A percentile compares a stretch with the other conserved stretches of the same genome.
These are phyloP conservation scores for Leccinum fallax DNA, from an alignment of 1,284 basidiomycete species.

Conservation along the genomic window DNA sequence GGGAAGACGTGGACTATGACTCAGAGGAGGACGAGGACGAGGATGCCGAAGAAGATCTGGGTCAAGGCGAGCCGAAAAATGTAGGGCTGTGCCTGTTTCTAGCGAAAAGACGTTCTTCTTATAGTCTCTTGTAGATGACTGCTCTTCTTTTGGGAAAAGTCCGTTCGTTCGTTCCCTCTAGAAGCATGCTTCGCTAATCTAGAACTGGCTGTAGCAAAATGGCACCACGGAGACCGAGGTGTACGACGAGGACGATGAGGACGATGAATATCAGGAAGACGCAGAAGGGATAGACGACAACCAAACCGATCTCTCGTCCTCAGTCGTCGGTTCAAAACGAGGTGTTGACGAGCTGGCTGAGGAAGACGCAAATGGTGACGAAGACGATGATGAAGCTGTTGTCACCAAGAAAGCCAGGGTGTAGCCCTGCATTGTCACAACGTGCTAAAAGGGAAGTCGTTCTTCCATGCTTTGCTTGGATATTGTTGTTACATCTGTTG, in stretches of 20 bases:
- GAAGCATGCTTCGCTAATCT: not conserved
- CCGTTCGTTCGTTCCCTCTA: not conserved
- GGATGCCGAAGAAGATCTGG: conserved; percentile 8
- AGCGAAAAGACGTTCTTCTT: conserved; percentile 2
- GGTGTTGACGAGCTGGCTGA: conserved; percentile 26
- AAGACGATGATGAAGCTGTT: conserved; percentile 11
- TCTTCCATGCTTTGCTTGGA: not conserved
- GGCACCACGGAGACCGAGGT: conserved; percentile 8
- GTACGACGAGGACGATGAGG: conserved; percentile 21
- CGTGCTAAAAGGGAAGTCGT: not conserved
- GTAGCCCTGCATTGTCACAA: conserved; percentile 5
- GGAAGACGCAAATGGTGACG: conserved; percentile 13
- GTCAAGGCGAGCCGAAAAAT: not conserved
- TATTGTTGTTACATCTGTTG: conserved; percentile 1
- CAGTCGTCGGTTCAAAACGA: conserved; percentile 26
- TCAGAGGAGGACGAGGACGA: conserved; percentile 27
- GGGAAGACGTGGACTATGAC: conserved; percentile 8
- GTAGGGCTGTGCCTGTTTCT: conserved; percentile 11
- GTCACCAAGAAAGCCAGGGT: conserved; percentile 30
- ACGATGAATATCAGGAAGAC: conserved; percentile 12
- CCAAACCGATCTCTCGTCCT: conserved; percentile 9
- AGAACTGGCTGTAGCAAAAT: conserved; percentile 16
- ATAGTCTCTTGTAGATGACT: conserved; percentile 27
- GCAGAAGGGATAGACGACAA: conserved; percentile 16
- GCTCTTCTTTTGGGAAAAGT: conserved; percentile 27